phyloP scores from a whole-genome alignment of 805 yeast species.

The Sporopachydermia lactativora region DNA sequence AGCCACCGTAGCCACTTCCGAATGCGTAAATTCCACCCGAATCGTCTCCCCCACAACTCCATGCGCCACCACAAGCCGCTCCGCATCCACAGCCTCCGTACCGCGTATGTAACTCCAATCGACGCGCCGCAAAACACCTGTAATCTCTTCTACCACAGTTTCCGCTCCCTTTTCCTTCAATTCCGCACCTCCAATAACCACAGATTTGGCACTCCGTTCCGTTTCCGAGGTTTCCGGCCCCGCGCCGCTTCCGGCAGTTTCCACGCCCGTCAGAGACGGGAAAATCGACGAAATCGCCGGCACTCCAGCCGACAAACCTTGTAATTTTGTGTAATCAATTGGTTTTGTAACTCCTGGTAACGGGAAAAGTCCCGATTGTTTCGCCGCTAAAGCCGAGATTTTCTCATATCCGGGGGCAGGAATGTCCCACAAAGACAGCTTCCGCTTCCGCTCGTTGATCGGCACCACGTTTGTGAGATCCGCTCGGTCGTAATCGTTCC shows the following conservation, averaged over 20 bases:
- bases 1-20: constrained; percentile 40
- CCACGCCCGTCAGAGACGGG: constrained; percentile 21
- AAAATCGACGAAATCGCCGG: constrained; percentile 4
- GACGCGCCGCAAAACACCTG: constrained; percentile 11
- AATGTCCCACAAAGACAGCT: constrained; percentile 51
- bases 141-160: constrained; percentile 3
- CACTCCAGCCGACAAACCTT: constrained; percentile 23
- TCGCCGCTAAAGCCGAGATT: constrained; percentile 63
- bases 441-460: constrained; percentile 36
- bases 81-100: constrained; percentile 31
- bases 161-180: constrained; percentile 3
- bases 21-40: constrained; percentile 36
- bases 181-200: constrained; percentile 18
- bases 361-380: constrained; percentile 66
- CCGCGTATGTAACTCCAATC: constrained; percentile 12
- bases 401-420: constrained; percentile 62
- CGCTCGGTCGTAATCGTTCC: constrained; percentile 9
- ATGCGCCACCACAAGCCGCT: constrained; percentile 27
- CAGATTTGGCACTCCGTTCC: constrained; percentile 16
- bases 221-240: constrained; percentile 15
- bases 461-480: constrained; percentile 28
- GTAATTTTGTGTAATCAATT: constrained; percentile 18
- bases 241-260: too few species aligned
- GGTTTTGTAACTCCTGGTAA: constrained; percentile 45
- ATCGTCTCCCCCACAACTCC: constrained; percentile 22